These are phyloP conservation scores for Colletotrichum melonis DNA, from an alignment of 2,329 filamentous ascomycete genomes.

Conservation along the genomic window DNA sequence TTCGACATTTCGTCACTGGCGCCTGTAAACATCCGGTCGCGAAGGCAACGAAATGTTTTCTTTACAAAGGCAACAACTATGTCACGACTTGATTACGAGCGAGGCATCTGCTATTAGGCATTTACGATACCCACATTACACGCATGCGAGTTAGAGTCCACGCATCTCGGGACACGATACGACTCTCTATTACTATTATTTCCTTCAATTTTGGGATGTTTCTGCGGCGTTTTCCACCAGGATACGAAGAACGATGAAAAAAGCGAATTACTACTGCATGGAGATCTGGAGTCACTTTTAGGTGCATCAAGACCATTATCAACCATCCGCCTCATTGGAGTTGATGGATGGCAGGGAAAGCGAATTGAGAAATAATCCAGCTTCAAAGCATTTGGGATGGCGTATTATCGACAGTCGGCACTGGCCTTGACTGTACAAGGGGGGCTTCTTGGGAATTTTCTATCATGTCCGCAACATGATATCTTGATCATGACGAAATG, in stretches of 20 bases:
- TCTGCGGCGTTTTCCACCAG: neutral
- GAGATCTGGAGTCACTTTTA: constrained; percentile 22
- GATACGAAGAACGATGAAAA: neutral
- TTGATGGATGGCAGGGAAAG: neutral
- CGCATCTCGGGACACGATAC: neutral
- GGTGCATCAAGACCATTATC: constrained; percentile 25
- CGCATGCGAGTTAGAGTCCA: constrained; percentile 22
- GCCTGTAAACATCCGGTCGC: neutral
- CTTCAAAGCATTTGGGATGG: constrained; percentile 5
- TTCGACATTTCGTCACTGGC: neutral
- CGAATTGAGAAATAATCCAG: neutral
- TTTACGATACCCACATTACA: constrained; percentile 37
- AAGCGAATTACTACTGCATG: neutral
- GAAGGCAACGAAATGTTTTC: neutral
- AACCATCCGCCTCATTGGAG: constrained; percentile 4
- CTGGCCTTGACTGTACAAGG: neutral
- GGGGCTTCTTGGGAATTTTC: neutral
- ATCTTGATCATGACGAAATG: constrained; percentile 4
- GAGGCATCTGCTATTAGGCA: constrained; percentile 39
- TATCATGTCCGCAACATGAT: neutral
- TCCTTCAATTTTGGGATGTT: neutral
- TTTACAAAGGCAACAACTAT: neutral
- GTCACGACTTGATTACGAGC: constrained; percentile 11
- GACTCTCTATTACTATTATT: neutral
- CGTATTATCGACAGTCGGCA: constrained; percentile 1